Conservation (phyloP, 768 basidiomycete genomes). For the Panaeolus papilionaceus region DNA sequence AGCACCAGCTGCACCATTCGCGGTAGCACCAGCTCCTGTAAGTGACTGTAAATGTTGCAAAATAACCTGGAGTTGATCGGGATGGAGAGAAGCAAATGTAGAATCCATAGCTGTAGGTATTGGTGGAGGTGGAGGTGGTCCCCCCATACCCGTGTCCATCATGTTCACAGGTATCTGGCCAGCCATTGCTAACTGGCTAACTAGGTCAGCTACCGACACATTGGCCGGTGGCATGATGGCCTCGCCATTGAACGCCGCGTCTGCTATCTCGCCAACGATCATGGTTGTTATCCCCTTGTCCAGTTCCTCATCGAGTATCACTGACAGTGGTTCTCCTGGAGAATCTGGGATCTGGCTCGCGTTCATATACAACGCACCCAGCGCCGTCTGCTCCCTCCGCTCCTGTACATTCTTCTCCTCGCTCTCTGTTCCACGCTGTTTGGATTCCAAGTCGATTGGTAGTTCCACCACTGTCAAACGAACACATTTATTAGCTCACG, state of each 20-base stretch:
- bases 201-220: slow-evolving; percentile 71
- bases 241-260: slow-evolving; percentile 60
- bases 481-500: slow-evolving; percentile 30
- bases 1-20: slow-evolving; percentile 20
- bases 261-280: slow-evolving; percentile 68
- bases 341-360: slow-evolving; percentile 77
- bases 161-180: slow-evolving; percentile 24
- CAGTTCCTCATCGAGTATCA: slow-evolving; percentile 71
- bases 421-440: slow-evolving; percentile 69
- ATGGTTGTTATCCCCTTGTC: slow-evolving; percentile 68
- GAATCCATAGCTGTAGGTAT: not conserved
- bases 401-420: slow-evolving; percentile 75
- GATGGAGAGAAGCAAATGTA: slow-evolving; percentile 44
- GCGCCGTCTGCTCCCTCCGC: slow-evolving; percentile 77
- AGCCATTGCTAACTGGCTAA: slow-evolving; percentile 64
- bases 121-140: slow-evolving; percentile 35
- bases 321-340: slow-evolving; percentile 69
- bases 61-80: slow-evolving; percentile 68
- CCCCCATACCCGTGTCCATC: slow-evolving; percentile 43
- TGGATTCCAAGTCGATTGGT: slow-evolving; percentile 62
- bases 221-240: slow-evolving; percentile 37
- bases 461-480: slow-evolving; percentile 62
- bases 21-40: slow-evolving; percentile 16
- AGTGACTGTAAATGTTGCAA: slow-evolving; percentile 44
- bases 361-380: slow-evolving; percentile 78